Percentiles rank a stretch among this genome's conserved stretches.
Evolutionary conservation across 139 green algal species (phyloP).

Genomic region (Coccomyxa sp.): DNA sequence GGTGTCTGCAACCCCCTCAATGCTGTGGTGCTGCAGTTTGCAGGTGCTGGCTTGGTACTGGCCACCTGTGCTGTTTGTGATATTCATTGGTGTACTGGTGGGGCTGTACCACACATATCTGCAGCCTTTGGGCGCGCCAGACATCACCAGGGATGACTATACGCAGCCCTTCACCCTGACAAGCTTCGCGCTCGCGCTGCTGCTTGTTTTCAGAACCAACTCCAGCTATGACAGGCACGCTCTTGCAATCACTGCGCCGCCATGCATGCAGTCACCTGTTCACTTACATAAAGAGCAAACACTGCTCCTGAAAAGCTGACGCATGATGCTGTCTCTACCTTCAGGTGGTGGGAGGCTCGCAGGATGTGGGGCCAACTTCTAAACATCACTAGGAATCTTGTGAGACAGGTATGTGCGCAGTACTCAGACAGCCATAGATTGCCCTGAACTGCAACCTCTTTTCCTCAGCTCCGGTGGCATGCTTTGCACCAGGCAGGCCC

Average conservation of each 20-base stretch:
- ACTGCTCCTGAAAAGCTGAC: not conserved
- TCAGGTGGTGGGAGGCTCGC: constrained; percentile 2
- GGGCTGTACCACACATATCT: not conserved
- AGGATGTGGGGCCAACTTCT: constrained; percentile 1
- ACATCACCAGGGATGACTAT: not conserved
- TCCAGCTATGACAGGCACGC: not conserved
- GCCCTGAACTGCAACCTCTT: no score
- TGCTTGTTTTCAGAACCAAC: not conserved
- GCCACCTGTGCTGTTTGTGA: not conserved
- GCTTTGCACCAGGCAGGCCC: no score
- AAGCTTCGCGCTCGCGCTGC: not conserved
- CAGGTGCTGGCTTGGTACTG: constrained; percentile 4
- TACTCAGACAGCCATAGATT: no score
- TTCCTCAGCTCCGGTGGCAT: no score
- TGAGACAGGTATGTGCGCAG: not conserved
- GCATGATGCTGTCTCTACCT: not conserved
- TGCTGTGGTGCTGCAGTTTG: not conserved
- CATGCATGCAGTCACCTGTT: not conserved
- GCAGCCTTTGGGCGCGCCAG: not conserved
- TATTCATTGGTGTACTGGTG: not conserved
- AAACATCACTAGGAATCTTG: not conserved
- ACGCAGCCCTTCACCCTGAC: not conserved
- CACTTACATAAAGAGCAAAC: not conserved
- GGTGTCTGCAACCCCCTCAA: not conserved
- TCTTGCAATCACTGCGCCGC: not conserved